Evolutionary conservation across 129 eudicot genomes (phyloP), one percentile per base, ranked within the genome.

Genomic region (Lactuca sativa): DNA sequence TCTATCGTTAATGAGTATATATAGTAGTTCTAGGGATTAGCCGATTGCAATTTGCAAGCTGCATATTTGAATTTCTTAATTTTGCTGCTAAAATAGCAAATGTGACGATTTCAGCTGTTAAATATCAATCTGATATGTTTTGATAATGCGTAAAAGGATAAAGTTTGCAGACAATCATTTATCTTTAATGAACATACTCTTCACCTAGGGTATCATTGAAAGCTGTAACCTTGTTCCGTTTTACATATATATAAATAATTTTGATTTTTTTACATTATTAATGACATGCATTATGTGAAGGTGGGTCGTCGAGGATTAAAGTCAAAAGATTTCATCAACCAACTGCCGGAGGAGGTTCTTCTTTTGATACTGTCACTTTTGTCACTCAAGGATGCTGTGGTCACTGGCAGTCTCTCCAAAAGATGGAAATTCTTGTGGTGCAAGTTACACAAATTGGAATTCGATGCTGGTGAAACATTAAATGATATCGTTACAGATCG

Each of bases 401-500:
- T 15, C 16, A 82, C 85, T 15, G 73, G 84, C 77, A 64, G 4
- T 60, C 62, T 85, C 32, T 78, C 82, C 9, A 64, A 10, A 25
- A 31, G 73, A 64, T 82, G 86, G 90, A 65, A 73, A 49, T 44
- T 70, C 60, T 11, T 85, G 44, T 85, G 90, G 86, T 67, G 65
- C 6, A 21, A 13, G 53, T 7, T 75, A 8, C 62, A 38, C 57
- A 14, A 66, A 8, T 14, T 85, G 59, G 73, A 82, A 53, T 85
- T 82, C 64, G 82, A 77, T 74, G 81, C 37, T 38, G 41, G 33
- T 17, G 73, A 66, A 2, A 15, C 40, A 44, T 70, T 77, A 18
- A 36, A 21, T 10, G 59, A 41, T 36, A 61, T 84, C 4, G 66
- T 66, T 5, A 37, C 53, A 13, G 67, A 77, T 12, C 56, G 32